Evolutionary conservation across 768 basidiomycete genomes (phyloP), one percentile per base, ranked within the genome.

Genomic region (Leccinum barrowsii): DNA sequence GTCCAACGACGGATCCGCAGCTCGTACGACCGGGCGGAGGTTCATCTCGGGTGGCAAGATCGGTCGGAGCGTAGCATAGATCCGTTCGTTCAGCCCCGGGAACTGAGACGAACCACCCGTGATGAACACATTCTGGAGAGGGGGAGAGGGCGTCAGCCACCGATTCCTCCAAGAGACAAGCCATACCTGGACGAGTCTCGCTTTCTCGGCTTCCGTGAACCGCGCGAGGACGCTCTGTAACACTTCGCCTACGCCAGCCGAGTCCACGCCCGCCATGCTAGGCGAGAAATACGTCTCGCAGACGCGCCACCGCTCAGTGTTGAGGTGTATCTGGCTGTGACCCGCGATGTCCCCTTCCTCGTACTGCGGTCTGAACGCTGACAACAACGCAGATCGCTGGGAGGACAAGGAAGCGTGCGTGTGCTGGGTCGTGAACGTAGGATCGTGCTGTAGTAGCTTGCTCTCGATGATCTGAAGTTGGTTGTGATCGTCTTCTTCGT

Each of bases 271-370:
- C 2, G 92, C 95, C 84, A 97, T 94, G n/a, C 77, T 78, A 0
- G 96, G 96, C 26, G 90, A 87, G 75, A 96, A 97, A 79, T 89
- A 94, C 1, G 92, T 84, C 74, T 98, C 97, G 62, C 90, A 91
- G 7, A 90, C 93, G 37, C 95, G 80, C 81, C 90, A 92, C 42
- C 94, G 79, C 76, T 98, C 96, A 11, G 90, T 84, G 66, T 88
- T 96, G 47, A 98, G 78, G 67, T 97, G 94, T 55, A 98, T 84
- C 56, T 93, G 86, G 49, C 88, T 77, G 59, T 81, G 75, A 21
- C 89, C 90, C 79, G 63, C 83, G 7, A 84, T 76, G 60, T 92
- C 85, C 7, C 85, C 85, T 57, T 93, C 91, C 44, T 87, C 83
- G 65, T 90, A 94, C 17, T 77, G 77, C 8, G 92, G 92, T 53